Conservation (phyloP, 495 filamentous ascomycete genomes). For the Hypomontagnella monticulosa region DNA sequence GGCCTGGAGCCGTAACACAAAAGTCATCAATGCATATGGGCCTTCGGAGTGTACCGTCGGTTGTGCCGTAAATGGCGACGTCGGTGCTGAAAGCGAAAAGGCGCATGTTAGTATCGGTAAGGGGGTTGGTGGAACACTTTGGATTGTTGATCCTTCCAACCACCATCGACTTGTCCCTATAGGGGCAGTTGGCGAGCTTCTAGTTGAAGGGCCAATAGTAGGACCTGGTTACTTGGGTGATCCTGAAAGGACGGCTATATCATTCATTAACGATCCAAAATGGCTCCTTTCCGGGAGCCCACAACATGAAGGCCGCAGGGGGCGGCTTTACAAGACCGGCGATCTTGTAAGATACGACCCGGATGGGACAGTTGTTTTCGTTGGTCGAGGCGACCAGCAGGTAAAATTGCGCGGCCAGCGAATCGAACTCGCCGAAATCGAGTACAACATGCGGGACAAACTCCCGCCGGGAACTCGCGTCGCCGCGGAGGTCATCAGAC, state of each 20-base stretch:
- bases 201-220: constrained; percentile 69
- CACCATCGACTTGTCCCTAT: constrained; percentile 64
- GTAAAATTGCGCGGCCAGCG: constrained; percentile 73
- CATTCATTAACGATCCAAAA: constrained; percentile 60
- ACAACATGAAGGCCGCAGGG: constrained; percentile 50
- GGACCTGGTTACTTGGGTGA: constrained; percentile 61
- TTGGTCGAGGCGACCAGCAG: constrained; percentile 71
- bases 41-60: constrained; percentile 65
- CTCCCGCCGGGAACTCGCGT: constrained; percentile 48
- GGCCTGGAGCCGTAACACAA: constrained; percentile 50
- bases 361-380: constrained; percentile 67
- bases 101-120: constrained; percentile 52
- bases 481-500: constrained; percentile 56
- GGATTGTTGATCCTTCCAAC: constrained; percentile 67
- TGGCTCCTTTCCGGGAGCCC: constrained; percentile 59
- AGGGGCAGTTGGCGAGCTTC: constrained; percentile 68
- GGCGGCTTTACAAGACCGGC: constrained; percentile 74
- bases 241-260: constrained; percentile 52
- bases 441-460: constrained; percentile 60
- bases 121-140: constrained; percentile 56
- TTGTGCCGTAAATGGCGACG: constrained; percentile 53
- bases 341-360: constrained; percentile 69
- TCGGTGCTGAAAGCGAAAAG: constrained; percentile 44
- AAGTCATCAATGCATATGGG: constrained; percentile 67
- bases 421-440: constrained; percentile 73